phyloP scores from a whole-genome alignment of 495 filamentous ascomycete species.

The Neurospora sp. region DNA sequence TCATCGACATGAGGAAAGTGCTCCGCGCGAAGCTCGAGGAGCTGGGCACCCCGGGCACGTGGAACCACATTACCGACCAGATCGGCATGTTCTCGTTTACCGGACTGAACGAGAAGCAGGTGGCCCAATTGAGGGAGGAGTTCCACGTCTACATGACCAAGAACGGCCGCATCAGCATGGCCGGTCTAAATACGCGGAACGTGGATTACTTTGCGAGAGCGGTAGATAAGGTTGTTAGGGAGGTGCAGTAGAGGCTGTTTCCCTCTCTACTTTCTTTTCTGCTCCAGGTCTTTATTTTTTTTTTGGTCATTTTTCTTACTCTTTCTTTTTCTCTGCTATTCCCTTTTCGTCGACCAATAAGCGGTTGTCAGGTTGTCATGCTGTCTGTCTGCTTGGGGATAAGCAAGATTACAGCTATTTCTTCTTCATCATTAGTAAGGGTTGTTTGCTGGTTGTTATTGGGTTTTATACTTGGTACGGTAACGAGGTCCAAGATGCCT shows the following conservation, averaged over 20 bases:
- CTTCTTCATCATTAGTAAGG: neutral
- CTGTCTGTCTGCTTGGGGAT: neutral
- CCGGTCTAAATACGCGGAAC: conserved; percentile 83
- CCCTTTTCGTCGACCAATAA: neutral
- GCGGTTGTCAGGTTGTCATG: neutral
- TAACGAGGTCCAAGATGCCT: neutral
- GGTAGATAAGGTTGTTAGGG: conserved; percentile 75
- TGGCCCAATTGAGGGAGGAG: conserved; percentile 66
- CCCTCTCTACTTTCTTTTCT: neutral
- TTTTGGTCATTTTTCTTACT: neutral
- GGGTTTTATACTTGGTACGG: neutral
- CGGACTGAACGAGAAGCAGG: conserved; percentile 76
- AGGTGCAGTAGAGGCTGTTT: conserved; percentile 23
- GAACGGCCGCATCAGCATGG: conserved; percentile 96
- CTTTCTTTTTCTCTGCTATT: neutral
- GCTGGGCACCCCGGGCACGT: conserved; percentile 74
- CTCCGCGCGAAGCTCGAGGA: conserved; percentile 69
- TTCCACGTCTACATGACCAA: conserved; percentile 98
- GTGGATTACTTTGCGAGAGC: conserved; percentile 87
- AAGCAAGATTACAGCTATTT: neutral
- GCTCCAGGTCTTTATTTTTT: neutral
- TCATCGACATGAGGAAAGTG: conserved; percentile 75
- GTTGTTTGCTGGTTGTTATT: neutral
- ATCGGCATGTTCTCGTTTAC: conserved; percentile 99
- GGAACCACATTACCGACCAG: conserved; percentile 96